Percentiles rank a stretch among this genome's conserved stretches.
These are phyloP conservation scores for Geoglossum glabrum DNA, from an alignment of 495 filamentous ascomycete genomes.

Conservation along the genomic window DNA sequence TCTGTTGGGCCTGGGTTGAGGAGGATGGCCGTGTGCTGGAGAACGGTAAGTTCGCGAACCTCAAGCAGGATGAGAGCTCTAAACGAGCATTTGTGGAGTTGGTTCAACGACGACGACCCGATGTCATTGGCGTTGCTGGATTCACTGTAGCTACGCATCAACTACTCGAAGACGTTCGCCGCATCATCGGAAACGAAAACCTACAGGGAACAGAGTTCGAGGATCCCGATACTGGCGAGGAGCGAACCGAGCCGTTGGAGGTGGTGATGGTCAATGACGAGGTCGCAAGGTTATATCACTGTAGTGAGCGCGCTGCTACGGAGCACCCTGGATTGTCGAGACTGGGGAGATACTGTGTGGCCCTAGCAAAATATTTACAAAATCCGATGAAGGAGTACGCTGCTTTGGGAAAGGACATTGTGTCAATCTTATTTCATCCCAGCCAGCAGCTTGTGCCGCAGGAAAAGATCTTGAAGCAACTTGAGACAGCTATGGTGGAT, in stretches of 20 bases:
- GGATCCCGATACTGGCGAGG: constrained; percentile 37
- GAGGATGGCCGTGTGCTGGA: constrained; percentile 80
- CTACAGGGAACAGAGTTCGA: constrained; percentile 56
- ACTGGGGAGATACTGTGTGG: constrained; percentile 72
- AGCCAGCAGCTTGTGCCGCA: constrained; percentile 73
- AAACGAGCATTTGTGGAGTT: constrained; percentile 51
- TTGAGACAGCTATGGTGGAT: constrained; percentile 90
- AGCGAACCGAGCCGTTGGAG: constrained; percentile 55
- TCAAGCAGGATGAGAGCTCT: constrained; percentile 41
- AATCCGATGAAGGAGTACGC: constrained; percentile 92
- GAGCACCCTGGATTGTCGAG: constrained; percentile 65
- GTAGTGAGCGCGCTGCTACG: constrained; percentile 55
- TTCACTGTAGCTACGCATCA: constrained; percentile 73
- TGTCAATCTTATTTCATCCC: constrained; percentile 69
- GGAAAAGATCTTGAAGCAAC: constrained; percentile 62
- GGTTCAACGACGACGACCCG: constrained; percentile 54
- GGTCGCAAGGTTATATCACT: constrained; percentile 81
- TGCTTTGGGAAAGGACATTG: constrained; percentile 67
- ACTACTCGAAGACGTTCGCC: constrained; percentile 56
- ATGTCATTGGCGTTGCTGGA: constrained; percentile 80
- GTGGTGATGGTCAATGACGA: constrained; percentile 90
- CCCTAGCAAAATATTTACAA: constrained; percentile 74
- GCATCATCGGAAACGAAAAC: constrained; percentile 51
- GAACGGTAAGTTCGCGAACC: constrained; percentile 63
- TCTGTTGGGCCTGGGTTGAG: constrained; percentile 82